Percentiles rank a stretch among this genome's conserved stretches.
Evolutionary conservation across 208 protist genomes (phyloP).

Genomic region (Leishmania guyanensis): DNA sequence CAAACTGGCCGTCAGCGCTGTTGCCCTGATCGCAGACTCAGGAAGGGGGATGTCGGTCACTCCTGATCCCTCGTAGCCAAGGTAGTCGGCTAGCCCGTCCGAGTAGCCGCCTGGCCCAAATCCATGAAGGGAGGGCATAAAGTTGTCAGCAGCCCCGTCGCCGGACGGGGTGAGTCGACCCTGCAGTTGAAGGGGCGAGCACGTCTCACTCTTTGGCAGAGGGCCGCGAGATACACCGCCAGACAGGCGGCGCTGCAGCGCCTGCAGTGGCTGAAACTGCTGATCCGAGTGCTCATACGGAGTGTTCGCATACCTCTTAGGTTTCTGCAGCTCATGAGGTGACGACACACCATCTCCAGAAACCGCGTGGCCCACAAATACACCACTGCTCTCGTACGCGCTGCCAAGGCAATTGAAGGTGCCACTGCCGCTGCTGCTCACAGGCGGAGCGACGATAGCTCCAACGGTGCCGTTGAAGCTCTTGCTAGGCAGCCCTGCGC

Average conservation of each 20-base stretch:
- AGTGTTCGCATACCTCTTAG: not conserved
- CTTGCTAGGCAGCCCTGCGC: not conserved
- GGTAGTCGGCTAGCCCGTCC: conserved; percentile 1
- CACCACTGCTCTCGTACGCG: not conserved
- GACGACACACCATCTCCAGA: not conserved
- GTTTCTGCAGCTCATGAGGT: not conserved
- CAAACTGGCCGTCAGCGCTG: not conserved
- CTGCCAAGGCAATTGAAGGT: not conserved
- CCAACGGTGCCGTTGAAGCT: not conserved
- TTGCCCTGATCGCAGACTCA: not conserved
- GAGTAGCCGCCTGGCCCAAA: conserved; percentile 3
- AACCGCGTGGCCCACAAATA: not conserved
- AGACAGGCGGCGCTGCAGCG: conserved; percentile 14
- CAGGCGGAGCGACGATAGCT: not conserved
- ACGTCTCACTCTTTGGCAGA: not conserved
- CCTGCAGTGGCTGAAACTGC: conserved; percentile 1
- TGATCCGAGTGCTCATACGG: not conserved
- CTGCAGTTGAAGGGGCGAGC: not conserved
- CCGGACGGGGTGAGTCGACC: not conserved
- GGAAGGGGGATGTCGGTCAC: not conserved
- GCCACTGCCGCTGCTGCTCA: not conserved
- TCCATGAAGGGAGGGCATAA: not conserved
- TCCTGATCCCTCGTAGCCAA: not conserved
- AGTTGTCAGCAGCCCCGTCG: not conserved
- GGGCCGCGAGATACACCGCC: not conserved